These are phyloP conservation scores for Yamadazyma membranifaciens DNA, from an alignment of 1,139 yeast species.

Conservation along the genomic window DNA sequence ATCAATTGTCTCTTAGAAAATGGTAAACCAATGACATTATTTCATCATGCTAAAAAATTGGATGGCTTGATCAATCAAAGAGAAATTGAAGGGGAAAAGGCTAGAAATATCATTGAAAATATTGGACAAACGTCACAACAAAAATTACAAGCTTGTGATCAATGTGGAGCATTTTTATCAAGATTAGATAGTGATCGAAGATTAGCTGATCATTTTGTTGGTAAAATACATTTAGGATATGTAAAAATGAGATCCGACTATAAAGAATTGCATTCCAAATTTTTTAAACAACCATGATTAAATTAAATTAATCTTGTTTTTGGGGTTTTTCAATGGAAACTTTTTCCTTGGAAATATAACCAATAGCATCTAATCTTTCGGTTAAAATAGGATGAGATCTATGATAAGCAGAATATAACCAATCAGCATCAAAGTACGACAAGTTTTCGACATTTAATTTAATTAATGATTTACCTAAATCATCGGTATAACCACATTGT, in stretches of 20 bases:
- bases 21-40: slow-evolving; percentile 52
- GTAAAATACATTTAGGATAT: slow-evolving; percentile 82
- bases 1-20: slow-evolving; percentile 53
- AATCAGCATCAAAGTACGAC: slow-evolving; percentile 81
- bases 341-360: slow-evolving; percentile 46
- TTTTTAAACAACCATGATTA: slow-evolving; percentile 1
- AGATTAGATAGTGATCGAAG: slow-evolving; percentile 86
- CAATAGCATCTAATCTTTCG: slow-evolving; percentile 80
- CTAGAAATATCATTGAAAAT: slow-evolving; percentile 64
- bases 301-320: slow-evolving; percentile 16
- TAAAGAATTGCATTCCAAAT: slow-evolving; percentile 38
- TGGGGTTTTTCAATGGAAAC: slow-evolving; percentile 22
- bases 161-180: slow-evolving; percentile 89
- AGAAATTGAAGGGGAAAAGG: slow-evolving; percentile 49
- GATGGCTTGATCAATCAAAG: slow-evolving; percentile 47
- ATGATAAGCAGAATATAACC: slow-evolving; percentile 85
- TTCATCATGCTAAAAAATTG: slow-evolving; percentile 46
- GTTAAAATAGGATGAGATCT: slow-evolving; percentile 88
- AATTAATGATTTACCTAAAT: slow-evolving; percentile 70
- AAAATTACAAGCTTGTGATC: slow-evolving; percentile 84
- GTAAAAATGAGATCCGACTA: slow-evolving; percentile 71
- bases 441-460: slow-evolving; percentile 77
- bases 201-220: slow-evolving; percentile 87
- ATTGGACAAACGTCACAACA: slow-evolving; percentile 88
- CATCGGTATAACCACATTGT: slow-evolving; percentile 65